These are phyloP conservation scores for Xylaria sp. DNA, from an alignment of 2,329 filamentous ascomycete genomes.

Conservation along the genomic window DNA sequence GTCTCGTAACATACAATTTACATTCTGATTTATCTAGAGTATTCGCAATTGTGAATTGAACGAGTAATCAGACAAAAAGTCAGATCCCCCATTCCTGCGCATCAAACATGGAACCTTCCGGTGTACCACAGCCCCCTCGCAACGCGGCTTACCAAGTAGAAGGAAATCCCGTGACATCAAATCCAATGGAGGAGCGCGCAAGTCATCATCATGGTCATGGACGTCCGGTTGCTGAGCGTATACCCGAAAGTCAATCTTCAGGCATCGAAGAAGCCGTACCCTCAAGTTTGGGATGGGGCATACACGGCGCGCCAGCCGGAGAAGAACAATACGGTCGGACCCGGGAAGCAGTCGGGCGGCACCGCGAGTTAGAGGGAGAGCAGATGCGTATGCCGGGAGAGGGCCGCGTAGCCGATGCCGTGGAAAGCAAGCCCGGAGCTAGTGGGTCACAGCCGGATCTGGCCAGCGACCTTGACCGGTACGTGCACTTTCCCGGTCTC, in stretches of 20 bases:
- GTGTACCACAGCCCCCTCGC: slow-evolving; percentile 43
- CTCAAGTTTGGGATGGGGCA: slow-evolving; percentile 44
- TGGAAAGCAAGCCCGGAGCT: slow-evolving; percentile 45
- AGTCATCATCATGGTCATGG: slow-evolving; percentile 32
- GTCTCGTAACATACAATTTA: not conserved
- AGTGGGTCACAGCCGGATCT: slow-evolving; percentile 46
- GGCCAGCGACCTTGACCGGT: slow-evolving; percentile 48
- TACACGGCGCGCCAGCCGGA: slow-evolving; percentile 41
- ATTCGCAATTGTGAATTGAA: not conserved
- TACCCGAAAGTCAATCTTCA: slow-evolving; percentile 34
- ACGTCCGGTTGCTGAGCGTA: slow-evolving; percentile 37
- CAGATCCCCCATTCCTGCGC: not conserved
- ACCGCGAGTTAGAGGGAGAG: slow-evolving; percentile 45
- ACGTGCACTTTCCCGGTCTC: slow-evolving; percentile 22
- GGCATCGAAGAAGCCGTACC: slow-evolving; percentile 39
- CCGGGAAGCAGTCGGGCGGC: slow-evolving; percentile 38
- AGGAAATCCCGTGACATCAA: slow-evolving; percentile 44
- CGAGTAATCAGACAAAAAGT: not conserved
- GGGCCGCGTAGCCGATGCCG: slow-evolving; percentile 44
- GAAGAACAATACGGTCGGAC: slow-evolving; percentile 41
- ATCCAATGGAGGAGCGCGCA: slow-evolving; percentile 40
- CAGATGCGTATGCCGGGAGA: slow-evolving; percentile 46
- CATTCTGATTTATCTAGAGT: not conserved
- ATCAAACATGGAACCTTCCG: slow-evolving; percentile 43
- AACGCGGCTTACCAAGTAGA: slow-evolving; percentile 42